Evolutionary conservation across 2,329 filamentous ascomycete genomes (phyloP).

Genomic region (Penicillium brevicompactum): DNA sequence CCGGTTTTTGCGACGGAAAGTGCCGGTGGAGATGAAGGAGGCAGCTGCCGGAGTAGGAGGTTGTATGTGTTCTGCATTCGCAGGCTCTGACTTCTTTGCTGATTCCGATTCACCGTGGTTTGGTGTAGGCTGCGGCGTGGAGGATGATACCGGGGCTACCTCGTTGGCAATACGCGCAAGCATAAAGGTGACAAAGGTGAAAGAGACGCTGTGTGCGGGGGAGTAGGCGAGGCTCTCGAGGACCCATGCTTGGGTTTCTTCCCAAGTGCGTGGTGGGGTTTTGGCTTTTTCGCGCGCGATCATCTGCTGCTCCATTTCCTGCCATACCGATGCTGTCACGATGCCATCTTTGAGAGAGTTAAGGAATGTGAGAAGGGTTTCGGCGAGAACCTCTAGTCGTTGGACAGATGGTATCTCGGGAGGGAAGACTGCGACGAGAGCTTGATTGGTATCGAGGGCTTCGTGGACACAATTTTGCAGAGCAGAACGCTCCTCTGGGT

Average conservation of each 20-base stretch:
- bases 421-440: constrained; percentile 64
- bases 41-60: constrained; percentile 23
- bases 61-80: constrained; percentile 7
- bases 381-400: constrained; percentile 73
- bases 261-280: constrained; percentile 48
- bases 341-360: constrained; percentile 76
- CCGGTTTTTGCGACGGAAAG: constrained; percentile 32
- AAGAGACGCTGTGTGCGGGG: constrained; percentile 82
- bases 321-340: constrained; percentile 71
- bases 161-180: constrained; percentile 63
- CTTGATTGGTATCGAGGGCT: constrained; percentile 71
- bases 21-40: constrained; percentile 32
- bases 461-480: constrained; percentile 54
- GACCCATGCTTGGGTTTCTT: constrained; percentile 62
- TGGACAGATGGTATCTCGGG: constrained; percentile 65
- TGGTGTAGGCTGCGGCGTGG: constrained; percentile 2
- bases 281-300: constrained; percentile 53
- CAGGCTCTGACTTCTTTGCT: neutral
- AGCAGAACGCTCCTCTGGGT: constrained; percentile 44
- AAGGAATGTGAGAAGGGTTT: constrained; percentile 74
- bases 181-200: constrained; percentile 83
- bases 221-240: constrained; percentile 73
- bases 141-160: constrained; percentile 46
- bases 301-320: constrained; percentile 63
- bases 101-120: constrained; percentile 8